Evolutionary conservation across 1,139 yeast genomes (phyloP), one percentile per base, ranked within the genome.

Genomic region (Yamadazyma conglobata): DNA sequence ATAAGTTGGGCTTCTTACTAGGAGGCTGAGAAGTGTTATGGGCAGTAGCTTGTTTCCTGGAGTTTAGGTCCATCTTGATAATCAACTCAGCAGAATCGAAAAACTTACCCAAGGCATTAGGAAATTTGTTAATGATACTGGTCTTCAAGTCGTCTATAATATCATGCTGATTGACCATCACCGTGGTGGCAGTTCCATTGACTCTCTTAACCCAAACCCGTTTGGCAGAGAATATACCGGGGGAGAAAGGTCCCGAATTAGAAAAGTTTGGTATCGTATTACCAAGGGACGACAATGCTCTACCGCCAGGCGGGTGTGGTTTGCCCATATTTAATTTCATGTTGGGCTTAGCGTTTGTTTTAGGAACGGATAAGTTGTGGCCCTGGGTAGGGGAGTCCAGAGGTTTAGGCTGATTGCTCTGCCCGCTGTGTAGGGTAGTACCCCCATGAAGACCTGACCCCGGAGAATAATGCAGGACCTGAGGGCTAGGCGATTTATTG

Each of bases 111-210:
- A 85, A 58, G 0, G 87, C 65, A 23, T 79, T 79, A 9, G 94
- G 93, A 46, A 75, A 86, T 46, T 80, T 81, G 33, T 58, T 61
- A 30, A 77, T 52, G 0, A 84, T 68, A 34, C 73, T 64, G 15
- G 68, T 59, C 47, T 85, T 86, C 45, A 86, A 61, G 50, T 86
- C 95, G 50, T 86, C 95, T 4, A 85, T 70, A 2, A 85, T 62
- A 43, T 80, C 86, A 16, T 53, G 48, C 15, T 71, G 71, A 16
- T 60, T 59, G 2, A 81, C 78, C 33, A 63, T 50, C 4, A 85
- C 58, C 1, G 93, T 77, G 0, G 95, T 85, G 4, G 94, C 83
- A 1, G 73, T 69, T 3, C 80, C 76, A 20, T 66, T 64, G 0
- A 69, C 64, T 27, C 76, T 60, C 35, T 62, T 70, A 7, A 84